Evolutionary conservation across 129 eudicot species (phyloP), one percentile per base, ranked within the genome.

Genomic region (Solidago caesia): DNA sequence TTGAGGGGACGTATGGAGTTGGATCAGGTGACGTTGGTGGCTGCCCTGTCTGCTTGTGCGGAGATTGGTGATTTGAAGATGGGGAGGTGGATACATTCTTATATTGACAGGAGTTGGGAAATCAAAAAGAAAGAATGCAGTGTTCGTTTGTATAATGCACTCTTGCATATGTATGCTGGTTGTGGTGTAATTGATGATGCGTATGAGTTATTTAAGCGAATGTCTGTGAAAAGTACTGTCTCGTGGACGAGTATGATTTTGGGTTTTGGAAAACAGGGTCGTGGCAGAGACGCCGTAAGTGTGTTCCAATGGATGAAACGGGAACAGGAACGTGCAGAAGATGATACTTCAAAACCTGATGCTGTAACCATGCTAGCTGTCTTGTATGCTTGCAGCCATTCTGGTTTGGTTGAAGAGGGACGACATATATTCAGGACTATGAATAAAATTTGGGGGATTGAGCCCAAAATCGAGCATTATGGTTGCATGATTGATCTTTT

Each of bases 401-500:
- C 92, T 45, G 96, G 97, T 33, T 83, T 80, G 53, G 86, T 91
- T 12, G 81, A 81, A 39, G 66, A 86, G 73, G 97, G 96, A 6
- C 82, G 83, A 5, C 26, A 67, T 47, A 76, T 80, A 43, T 91
- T 86, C 74, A 74, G 73, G 21, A 58, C 63, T 58, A 86, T 88
- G 92, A 66, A 43, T 4, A 68, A 63, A 5, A 61, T 15, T 12
- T 88, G 87, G 88, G 88, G 84, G 2, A 82, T 91, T 72, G 71
- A 84, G 51, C 88, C 90, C 3, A 71, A 67, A 43, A 81, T 86
- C 16, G 97, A 88, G 85, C 97, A 88, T 72, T 91, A 84, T 47
- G 97, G 96, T 13, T 86, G 97, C 84, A 86, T 91, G 87, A 92
- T 88, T 77, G 97, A 88, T 84, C 68, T 88, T 7, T 52, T 88